Evolutionary conservation across 139 green algal genomes (phyloP), one percentile per base, ranked within the genome.

Genomic region (Pseudopediastrum boryanum): DNA sequence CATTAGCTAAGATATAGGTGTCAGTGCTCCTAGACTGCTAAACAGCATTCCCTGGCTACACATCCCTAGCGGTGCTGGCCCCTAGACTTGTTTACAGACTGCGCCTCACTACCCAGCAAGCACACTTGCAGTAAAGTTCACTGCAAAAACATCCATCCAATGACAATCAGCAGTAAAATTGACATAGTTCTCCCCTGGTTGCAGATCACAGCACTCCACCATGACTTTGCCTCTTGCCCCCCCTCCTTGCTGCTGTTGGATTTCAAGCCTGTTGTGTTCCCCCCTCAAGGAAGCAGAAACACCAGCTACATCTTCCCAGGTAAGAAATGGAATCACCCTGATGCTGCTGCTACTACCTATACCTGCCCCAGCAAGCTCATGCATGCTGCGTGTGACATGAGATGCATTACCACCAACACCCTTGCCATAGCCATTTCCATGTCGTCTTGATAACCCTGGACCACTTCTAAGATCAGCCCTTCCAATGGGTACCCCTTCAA

Each of bases 141-240:
- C 35, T 3, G 62, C 31, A 39, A 85, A 38, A 6, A 85, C 54
- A 39, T 90, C 83, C n/a, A 78, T 56, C 70, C 51, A 81, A 23
- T 51, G 65, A 50, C 86, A 90, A 38, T 83, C 78, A 12, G 41
- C 42, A 46, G 72, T 77, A 46, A 87, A 87, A 29, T 86, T 61
- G 9, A 86, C 82, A 63, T 83, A 85, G 27, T 82, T 31, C 9
- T 59, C 41, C 21, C 74, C 83, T 0, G 73, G 72, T 56, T 36
- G 63, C 33, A 90, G 62, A 13, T 80, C 70, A 69, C 86, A 90
- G 79, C 86, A 90, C 54, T 87, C 83, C 3, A 82, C 62, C 42
- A 16, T 6, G 3, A 8, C 2, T 29, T 75, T 50, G 4, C 31
- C 67, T 4, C 51, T 41, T 63, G 63, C 27, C 35, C 72, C 51